phyloP scores from a whole-genome alignment of 2,329 filamentous ascomycete genomes.

The Exophiala dermatitidis region DNA sequence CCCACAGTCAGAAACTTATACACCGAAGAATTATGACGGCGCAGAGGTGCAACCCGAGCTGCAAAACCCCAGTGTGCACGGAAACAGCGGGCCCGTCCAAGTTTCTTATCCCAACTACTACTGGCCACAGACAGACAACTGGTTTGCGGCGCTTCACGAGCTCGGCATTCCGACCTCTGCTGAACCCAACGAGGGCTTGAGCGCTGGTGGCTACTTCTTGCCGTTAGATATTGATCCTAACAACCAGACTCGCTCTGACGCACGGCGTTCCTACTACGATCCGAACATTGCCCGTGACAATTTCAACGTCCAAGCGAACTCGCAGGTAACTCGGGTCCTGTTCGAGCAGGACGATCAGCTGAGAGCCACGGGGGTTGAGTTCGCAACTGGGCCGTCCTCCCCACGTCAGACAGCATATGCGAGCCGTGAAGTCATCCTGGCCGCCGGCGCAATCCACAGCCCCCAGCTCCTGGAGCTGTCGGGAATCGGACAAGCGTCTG shows the following conservation, averaged over 20 bases:
- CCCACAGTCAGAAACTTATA: slow-evolving; percentile 35
- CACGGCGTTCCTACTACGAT: slow-evolving; percentile 37
- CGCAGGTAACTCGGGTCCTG: slow-evolving; percentile 31
- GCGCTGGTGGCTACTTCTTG: slow-evolving; percentile 35
- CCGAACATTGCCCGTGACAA: slow-evolving; percentile 32
- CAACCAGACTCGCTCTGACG: slow-evolving; percentile 36
- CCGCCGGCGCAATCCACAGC: slow-evolving; percentile 39
- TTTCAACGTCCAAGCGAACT: slow-evolving; percentile 31
- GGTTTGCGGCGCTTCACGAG: slow-evolving; percentile 34
- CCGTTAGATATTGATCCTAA: slow-evolving; percentile 33
- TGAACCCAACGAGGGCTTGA: slow-evolving; percentile 35
- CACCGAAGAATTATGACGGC: slow-evolving; percentile 33
- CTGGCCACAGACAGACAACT: slow-evolving; percentile 33
- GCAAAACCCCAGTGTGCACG: slow-evolving; percentile 39
- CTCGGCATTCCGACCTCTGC: slow-evolving; percentile 34
- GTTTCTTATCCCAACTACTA: slow-evolving; percentile 41
- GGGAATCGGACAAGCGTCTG: slow-evolving; percentile 40
- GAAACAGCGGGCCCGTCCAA: slow-evolving; percentile 43
- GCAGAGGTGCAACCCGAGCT: slow-evolving; percentile 34
- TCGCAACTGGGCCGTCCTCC: slow-evolving; percentile 24
- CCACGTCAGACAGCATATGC: slow-evolving; percentile 12
- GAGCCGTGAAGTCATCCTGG: slow-evolving; percentile 39
- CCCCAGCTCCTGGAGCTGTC: slow-evolving; percentile 44
- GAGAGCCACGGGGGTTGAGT: neutral
- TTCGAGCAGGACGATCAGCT: slow-evolving; percentile 20